Evolutionary conservation across 2,329 filamentous ascomycete genomes (phyloP), one percentile per base, ranked within the genome.

Genomic region (Colletotrichum agaves): DNA sequence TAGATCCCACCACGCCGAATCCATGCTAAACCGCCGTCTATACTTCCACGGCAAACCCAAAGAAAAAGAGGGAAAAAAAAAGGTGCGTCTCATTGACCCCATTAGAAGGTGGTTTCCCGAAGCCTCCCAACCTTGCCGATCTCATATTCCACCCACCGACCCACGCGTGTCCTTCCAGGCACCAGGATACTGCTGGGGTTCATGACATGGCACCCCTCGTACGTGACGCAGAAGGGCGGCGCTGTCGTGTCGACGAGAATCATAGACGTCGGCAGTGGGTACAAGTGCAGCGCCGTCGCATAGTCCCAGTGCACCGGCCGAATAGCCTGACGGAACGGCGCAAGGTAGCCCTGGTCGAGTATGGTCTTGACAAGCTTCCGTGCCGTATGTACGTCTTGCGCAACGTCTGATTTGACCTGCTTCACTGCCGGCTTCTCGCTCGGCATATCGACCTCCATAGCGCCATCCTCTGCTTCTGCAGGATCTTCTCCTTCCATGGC

Each of bases 201-300:
- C 87, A 99, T 90, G 37, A 98, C 94, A 80, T 96, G 93, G 75
- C 96, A 98, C 0, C 94, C 95, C 78, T 97, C 95, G 75, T 98
- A 98, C 13, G 93, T 97, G 71, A 98, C 83, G 61, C 91, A 91
- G 75, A 97, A 99, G 0, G 93, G 86, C 13, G 92, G 90, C 10
- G 91, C 90, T 46, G 94, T 93, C 0, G 91, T 84, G 79, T 99
- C 96, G 2, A 93, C 90, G 4, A 99, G 80, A 15, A 97, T 88
- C 74, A 98, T 83, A 1, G 92, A 89, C 19, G 93, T 95, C 2
- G 96, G 96, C 31, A 98, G 80, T 8, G 95, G 96, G 77, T 98
- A 98, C 21, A 99, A 81, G 61, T 93, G 91, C 71, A 98, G 79
- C 3, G 91, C 83, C 5, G 88, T 85, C 0, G 90, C 90, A 77